phyloP scores from a whole-genome alignment of 2,329 filamentous ascomycete genomes.

The Trichoderma polysporum region DNA sequence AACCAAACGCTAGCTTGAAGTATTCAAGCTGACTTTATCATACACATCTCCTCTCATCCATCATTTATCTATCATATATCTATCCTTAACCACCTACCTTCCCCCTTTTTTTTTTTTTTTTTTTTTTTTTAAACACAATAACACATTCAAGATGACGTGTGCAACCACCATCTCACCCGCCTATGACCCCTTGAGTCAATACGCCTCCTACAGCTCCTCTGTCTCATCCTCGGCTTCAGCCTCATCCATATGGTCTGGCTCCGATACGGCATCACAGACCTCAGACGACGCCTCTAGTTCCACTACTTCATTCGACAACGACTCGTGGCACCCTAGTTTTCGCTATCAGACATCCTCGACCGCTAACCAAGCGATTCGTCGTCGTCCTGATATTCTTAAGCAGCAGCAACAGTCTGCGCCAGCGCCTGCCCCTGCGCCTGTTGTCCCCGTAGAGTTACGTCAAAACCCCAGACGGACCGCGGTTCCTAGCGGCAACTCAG shows the following conservation, averaged over 20 bases:
- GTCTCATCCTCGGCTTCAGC: conserved; percentile 74
- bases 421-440: conserved; percentile 25
- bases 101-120: not conserved
- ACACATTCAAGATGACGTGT: conserved; percentile 57
- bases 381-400: conserved; percentile 22
- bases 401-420: conserved; percentile 19
- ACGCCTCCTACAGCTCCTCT: conserved; percentile 66
- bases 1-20: conserved; percentile 39
- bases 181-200: conserved; percentile 47
- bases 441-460: conserved; percentile 60
- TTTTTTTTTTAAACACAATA: not conserved
- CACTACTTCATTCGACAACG: conserved; percentile 57
- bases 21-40: conserved; percentile 1
- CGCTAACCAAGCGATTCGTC: conserved; percentile 24
- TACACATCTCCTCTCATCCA: not conserved
- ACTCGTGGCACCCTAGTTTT: conserved; percentile 47
- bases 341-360: conserved; percentile 31
- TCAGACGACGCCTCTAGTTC: conserved; percentile 68
- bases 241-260: conserved; percentile 68
- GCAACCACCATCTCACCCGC: conserved; percentile 53
- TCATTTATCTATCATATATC: not conserved
- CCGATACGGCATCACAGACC: conserved; percentile 66
- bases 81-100: not conserved
- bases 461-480: conserved; percentile 62
- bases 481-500: conserved; percentile 53